Percentiles rank a stretch among this genome's conserved stretches.
Conservation (phyloP, 805 yeast species). For the Candida cerambycidarum region DNA sequence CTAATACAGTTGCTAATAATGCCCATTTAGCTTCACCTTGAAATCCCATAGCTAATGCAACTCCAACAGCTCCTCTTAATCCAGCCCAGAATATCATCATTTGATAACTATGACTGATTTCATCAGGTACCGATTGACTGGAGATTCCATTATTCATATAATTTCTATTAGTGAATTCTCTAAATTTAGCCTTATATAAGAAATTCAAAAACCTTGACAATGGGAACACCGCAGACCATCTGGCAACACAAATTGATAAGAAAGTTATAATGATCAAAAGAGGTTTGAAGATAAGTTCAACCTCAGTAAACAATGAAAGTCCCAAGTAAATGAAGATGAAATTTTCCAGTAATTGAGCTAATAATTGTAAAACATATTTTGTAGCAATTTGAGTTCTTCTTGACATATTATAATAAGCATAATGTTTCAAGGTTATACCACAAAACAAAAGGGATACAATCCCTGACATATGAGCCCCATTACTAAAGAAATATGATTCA, state of each 20-base stretch:
- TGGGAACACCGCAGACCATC: conserved; percentile 98
- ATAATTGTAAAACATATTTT: conserved; percentile 87
- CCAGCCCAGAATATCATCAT: conserved; percentile 99
- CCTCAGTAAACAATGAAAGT: conserved; percentile 91
- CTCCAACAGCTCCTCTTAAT: conserved; percentile 98
- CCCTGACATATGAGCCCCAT: conserved; percentile 99
- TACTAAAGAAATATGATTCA: conserved; percentile 94
- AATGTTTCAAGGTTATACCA: conserved; percentile 95
- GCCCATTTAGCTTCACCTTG: conserved; percentile 92
- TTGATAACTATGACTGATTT: conserved; percentile 92
- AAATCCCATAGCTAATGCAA: conserved; percentile 95
- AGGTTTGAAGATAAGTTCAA: conserved; percentile 92
- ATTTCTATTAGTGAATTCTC: conserved; percentile 31
- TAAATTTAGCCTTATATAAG: conserved; percentile 61
- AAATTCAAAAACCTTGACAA: conserved; percentile 81
- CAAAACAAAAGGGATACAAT: conserved; percentile 92
- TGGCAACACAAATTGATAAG: conserved; percentile 85
- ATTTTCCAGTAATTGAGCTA: conserved; percentile 95
- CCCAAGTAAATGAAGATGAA: conserved; percentile 96
- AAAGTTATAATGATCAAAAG: conserved; percentile 86
- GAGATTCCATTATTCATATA: conserved; percentile 40
- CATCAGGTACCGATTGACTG: conserved; percentile 61
- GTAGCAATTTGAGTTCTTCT: conserved; percentile 95
- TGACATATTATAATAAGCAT: conserved; percentile 97
- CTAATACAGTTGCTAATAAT: conserved; percentile 88